phyloP scores from a whole-genome alignment of 805 yeast genomes.

The Cyberlindnera maclurae region DNA sequence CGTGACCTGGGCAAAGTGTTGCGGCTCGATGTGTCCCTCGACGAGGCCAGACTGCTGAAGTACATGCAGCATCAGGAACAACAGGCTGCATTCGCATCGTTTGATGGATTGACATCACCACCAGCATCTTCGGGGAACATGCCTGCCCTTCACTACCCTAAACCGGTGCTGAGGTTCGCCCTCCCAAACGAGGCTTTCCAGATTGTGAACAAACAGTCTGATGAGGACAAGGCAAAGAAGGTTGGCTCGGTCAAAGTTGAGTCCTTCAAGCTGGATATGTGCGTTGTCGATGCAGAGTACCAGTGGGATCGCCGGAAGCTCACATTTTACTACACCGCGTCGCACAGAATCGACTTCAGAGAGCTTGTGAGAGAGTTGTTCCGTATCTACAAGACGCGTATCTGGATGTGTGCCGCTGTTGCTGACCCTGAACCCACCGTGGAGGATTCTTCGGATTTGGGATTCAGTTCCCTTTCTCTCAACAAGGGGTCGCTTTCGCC shows the following conservation, averaged over 20 bases:
- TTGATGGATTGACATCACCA: slow-evolving; percentile 11
- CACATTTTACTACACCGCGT: slow-evolving; percentile 62
- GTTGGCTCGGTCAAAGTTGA: slow-evolving; percentile 22
- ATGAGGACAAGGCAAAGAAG: slow-evolving; percentile 56
- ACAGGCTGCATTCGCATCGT: slow-evolving; percentile 38
- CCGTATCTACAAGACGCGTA: slow-evolving; percentile 70
- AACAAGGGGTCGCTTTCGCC: no score
- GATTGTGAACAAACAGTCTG: slow-evolving; percentile 55
- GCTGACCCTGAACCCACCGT: slow-evolving; percentile 3
- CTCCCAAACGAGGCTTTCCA: slow-evolving; percentile 64
- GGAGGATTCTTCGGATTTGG: background rate
- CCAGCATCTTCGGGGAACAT: slow-evolving; percentile 6
- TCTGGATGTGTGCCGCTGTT: slow-evolving; percentile 75
- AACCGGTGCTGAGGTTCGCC: slow-evolving; percentile 71
- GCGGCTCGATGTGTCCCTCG: slow-evolving; percentile 54
- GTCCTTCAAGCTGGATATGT: slow-evolving; percentile 29
- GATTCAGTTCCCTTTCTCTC: background rate
- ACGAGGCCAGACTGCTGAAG: slow-evolving; percentile 65
- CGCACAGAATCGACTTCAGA: slow-evolving; percentile 68
- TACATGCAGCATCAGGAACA: slow-evolving; percentile 71
- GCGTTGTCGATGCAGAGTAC: slow-evolving; percentile 70
- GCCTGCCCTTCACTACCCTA: slow-evolving; percentile 41
- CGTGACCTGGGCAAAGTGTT: slow-evolving; percentile 73
- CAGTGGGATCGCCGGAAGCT: slow-evolving; percentile 76
- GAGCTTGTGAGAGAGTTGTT: slow-evolving; percentile 68